A percentile compares a stretch with the other conserved stretches of the same genome.
These are phyloP conservation scores for Cucurbitaria berberidis DNA, from an alignment of 2,329 filamentous ascomycete species.

Conservation along the genomic window DNA sequence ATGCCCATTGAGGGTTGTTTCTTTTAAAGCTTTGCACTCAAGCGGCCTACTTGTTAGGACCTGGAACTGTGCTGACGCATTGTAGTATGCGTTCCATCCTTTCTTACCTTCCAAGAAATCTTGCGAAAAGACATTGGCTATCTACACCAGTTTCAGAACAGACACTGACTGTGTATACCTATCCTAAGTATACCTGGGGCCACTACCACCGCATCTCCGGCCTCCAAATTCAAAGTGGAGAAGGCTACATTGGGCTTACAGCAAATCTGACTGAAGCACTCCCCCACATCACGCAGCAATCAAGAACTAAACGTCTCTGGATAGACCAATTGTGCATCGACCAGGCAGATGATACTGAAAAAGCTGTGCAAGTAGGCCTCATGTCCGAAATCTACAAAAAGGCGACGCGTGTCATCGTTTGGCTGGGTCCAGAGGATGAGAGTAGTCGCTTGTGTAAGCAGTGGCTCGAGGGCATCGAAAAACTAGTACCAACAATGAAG, in stretches of 20 bases:
- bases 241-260: conserved; percentile 25
- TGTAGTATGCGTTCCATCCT: background rate
- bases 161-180: background rate
- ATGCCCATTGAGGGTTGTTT: background rate
- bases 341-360: conserved; percentile 38
- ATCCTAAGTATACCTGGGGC: conserved; percentile 26
- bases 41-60: background rate
- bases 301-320: conserved; percentile 32
- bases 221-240: conserved; percentile 4
- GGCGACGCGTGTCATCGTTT: conserved; percentile 22
- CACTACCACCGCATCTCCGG: conserved; percentile 6
- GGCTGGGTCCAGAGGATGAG: conserved; percentile 21
- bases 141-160: background rate
- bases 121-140: background rate
- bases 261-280: conserved; percentile 25
- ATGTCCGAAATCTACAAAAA: conserved; percentile 45
- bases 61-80: background rate
- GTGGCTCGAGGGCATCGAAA: conserved; percentile 10
- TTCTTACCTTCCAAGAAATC: background rate
- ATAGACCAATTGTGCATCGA: conserved; percentile 42
- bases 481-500: conserved; percentile 4
- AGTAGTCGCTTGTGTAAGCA: conserved; percentile 6
- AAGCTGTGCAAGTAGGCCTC: conserved; percentile 41
- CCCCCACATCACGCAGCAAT: conserved; percentile 14
- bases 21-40: background rate